phyloP scores from a whole-genome alignment of 106 monocot species.

The Hemerocallis citrina region DNA sequence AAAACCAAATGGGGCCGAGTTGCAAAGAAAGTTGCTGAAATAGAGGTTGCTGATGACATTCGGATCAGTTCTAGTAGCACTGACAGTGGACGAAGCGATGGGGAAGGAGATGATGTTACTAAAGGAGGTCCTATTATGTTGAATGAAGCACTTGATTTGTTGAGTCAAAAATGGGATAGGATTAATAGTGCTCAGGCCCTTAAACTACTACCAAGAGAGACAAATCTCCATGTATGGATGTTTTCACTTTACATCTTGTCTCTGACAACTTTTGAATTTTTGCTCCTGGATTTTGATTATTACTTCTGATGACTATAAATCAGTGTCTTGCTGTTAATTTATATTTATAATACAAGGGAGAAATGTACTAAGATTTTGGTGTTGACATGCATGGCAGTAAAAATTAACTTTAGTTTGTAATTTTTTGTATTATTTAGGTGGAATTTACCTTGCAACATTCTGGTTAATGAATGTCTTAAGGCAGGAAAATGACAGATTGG shows the following conservation, averaged over 20 bases:
- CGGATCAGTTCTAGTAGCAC: conserved; percentile 65
- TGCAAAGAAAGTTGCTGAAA: conserved; percentile 69
- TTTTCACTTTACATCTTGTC: background rate
- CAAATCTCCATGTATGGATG: conserved; percentile 72
- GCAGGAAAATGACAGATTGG: too few species aligned
- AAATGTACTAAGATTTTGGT: too few species aligned
- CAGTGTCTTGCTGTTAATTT: background rate
- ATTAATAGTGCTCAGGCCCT: conserved; percentile 98
- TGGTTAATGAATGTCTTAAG: too few species aligned
- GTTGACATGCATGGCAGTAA: too few species aligned
- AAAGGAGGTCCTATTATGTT: conserved; percentile 78
- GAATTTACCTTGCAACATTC: too few species aligned
- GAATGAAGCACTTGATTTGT: conserved; percentile 82
- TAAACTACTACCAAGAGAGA: conserved; percentile 74
- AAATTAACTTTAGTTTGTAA: too few species aligned
- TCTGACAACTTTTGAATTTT: too few species aligned
- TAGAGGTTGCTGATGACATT: conserved; percentile 71
- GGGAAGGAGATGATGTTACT: conserved; percentile 37
- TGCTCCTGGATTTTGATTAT: background rate
- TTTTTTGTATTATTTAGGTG: too few species aligned
- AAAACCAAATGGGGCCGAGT: conserved; percentile 43
- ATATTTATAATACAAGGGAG: background rate
- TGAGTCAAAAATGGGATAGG: conserved; percentile 90
- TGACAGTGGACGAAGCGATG: conserved; percentile 94
- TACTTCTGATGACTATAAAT: background rate